A percentile compares a stretch with the other conserved stretches of the same genome.
These are phyloP conservation scores for Stenocarpella maydis DNA, from an alignment of 2,329 filamentous ascomycete species.

Conservation along the genomic window DNA sequence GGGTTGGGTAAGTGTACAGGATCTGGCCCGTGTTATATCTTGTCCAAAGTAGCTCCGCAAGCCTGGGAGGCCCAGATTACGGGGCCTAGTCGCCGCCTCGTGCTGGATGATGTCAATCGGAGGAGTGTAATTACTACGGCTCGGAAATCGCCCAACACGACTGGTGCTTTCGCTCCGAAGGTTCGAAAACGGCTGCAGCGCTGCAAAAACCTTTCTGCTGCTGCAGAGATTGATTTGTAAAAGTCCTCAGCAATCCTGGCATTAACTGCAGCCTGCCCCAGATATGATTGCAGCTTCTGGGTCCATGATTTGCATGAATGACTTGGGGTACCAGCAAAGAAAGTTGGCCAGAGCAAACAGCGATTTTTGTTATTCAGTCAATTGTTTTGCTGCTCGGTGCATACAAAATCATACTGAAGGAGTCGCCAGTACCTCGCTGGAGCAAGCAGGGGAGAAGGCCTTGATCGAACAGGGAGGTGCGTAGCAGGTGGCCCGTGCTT, in stretches of 20 bases:
- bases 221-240: background rate
- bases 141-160: background rate
- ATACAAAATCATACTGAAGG: background rate
- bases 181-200: background rate
- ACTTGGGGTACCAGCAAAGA: background rate
- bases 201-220: background rate
- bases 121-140: background rate
- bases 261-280: background rate
- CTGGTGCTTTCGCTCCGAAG: background rate
- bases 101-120: conserved; percentile 23
- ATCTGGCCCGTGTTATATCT: conserved; percentile 15
- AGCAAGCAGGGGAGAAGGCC: background rate
- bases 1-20: conserved; percentile 4
- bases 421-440: background rate
- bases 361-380: background rate
- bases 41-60: conserved; percentile 9
- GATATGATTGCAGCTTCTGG: background rate
- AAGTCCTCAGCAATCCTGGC: background rate
- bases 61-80: conserved; percentile 18
- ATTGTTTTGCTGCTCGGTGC: background rate
- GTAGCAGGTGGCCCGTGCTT: conserved; percentile 21
- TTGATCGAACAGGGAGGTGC: background rate
- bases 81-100: background rate
- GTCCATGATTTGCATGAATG: background rate
- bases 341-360: background rate